A percentile compares a stretch with the other conserved stretches of the same genome.
Conservation (phyloP, 495 filamentous ascomycete species). For the Mytilinidion resinicola region DNA sequence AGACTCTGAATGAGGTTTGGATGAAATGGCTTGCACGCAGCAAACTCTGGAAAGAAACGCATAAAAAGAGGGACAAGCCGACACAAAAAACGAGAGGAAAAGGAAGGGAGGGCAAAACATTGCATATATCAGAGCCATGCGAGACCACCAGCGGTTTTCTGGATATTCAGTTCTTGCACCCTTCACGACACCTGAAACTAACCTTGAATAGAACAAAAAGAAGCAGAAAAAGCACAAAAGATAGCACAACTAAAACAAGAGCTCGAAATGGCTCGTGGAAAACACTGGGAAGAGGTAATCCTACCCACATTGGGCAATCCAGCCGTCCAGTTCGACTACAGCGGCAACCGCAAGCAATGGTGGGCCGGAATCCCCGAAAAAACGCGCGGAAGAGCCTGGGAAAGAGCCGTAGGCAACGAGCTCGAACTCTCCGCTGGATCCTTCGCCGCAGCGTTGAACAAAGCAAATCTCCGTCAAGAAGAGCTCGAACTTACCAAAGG, state of each 20-base stretch:
- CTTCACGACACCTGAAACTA: neutral
- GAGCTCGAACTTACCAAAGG: neutral
- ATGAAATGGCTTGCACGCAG: too few species aligned
- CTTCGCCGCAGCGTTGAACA: constrained; percentile 31
- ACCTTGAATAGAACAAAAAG: constrained; percentile 39
- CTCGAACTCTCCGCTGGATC: constrained; percentile 69
- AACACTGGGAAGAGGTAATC: constrained; percentile 85
- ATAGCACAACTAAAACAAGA: constrained; percentile 47
- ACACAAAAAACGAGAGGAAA: too few species aligned
- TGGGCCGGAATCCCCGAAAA: constrained; percentile 84
- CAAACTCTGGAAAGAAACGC: too few species aligned
- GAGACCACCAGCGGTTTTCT: too few species aligned
- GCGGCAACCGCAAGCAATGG: constrained; percentile 74
- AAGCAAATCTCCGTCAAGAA: neutral
- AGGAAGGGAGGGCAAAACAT: too few species aligned
- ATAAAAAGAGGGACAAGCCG: too few species aligned
- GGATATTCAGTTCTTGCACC: too few species aligned
- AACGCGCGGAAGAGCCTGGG: constrained; percentile 79
- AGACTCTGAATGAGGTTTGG: constrained; percentile 31
- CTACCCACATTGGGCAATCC: constrained; percentile 77
- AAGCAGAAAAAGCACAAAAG: constrained; percentile 43
- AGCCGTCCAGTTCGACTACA: constrained; percentile 53
- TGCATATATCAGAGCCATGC: too few species aligned
- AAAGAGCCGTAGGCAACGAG: constrained; percentile 80
- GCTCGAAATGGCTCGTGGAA: constrained; percentile 56